Evolutionary conservation across 2,329 filamentous ascomycete species (phyloP).

Genomic region (Fusarium illudens): DNA sequence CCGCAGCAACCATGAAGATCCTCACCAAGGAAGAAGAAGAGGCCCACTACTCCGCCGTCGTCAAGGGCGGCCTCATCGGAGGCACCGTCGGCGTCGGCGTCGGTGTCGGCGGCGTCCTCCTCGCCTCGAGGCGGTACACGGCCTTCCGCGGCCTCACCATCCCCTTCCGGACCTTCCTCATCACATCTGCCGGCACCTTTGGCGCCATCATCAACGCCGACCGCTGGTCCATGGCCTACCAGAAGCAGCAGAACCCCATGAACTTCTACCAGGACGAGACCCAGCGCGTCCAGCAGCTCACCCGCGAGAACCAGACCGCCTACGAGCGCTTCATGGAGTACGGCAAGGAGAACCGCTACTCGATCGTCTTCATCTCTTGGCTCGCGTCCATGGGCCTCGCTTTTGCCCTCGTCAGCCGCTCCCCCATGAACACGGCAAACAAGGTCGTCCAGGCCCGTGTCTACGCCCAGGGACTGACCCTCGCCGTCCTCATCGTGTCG

Average conservation of each 20-base stretch:
- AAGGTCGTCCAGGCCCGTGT: constrained; percentile 95
- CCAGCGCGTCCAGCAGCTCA: constrained; percentile 62
- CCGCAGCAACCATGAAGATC: constrained; percentile 80
- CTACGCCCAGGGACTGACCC: constrained; percentile 88
- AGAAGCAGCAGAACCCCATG: constrained; percentile 73
- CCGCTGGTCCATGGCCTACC: constrained; percentile 70
- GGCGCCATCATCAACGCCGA: constrained; percentile 90
- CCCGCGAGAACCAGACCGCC: constrained; percentile 64
- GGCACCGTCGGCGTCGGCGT: constrained; percentile 72
- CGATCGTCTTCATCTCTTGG: constrained; percentile 85
- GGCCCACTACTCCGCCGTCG: constrained; percentile 81
- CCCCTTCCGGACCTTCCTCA: constrained; percentile 90
- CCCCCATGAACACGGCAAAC: constrained; percentile 77
- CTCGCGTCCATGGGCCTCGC: constrained; percentile 79
- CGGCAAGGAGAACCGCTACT: constrained; percentile 83
- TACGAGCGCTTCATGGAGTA: constrained; percentile 73
- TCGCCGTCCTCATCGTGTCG: constrained; percentile 82
- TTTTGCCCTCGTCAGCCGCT: constrained; percentile 78
- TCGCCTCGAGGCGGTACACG: constrained; percentile 74
- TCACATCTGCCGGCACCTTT: constrained; percentile 84
- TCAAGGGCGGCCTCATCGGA: constrained; percentile 82
- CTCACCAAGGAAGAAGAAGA: constrained; percentile 92
- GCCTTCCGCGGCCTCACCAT: constrained; percentile 84
- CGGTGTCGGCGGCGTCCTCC: constrained; percentile 73
- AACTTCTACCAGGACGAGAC: constrained; percentile 71